These are phyloP conservation scores for Pochonia chlamydosporia DNA, from an alignment of 2,329 filamentous ascomycete species.

Conservation along the genomic window DNA sequence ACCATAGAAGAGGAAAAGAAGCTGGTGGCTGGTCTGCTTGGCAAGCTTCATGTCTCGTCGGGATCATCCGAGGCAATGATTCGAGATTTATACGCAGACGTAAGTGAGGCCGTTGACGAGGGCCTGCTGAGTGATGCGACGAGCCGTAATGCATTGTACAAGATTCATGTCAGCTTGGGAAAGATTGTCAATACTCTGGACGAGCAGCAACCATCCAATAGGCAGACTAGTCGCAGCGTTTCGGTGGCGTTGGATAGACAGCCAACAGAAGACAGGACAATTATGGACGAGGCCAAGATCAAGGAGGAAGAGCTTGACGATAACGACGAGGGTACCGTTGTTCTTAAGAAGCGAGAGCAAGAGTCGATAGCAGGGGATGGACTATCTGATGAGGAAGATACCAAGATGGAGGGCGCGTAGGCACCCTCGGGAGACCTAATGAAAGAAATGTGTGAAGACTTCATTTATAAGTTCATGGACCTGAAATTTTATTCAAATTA, in stretches of 20 bases:
- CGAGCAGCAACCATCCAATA: slow-evolving; percentile 31
- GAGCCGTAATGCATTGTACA: slow-evolving; percentile 59
- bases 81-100: slow-evolving; percentile 50
- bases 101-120: slow-evolving; percentile 58
- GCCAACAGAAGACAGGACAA: slow-evolving; percentile 31
- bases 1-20: slow-evolving; percentile 86
- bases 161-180: slow-evolving; percentile 60
- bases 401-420: slow-evolving; percentile 21
- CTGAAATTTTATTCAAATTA: neutral
- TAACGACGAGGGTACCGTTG: slow-evolving; percentile 26
- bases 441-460: slow-evolving; percentile 6
- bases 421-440: neutral
- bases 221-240: slow-evolving; percentile 38
- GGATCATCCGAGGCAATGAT: slow-evolving; percentile 55
- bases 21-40: slow-evolving; percentile 67
- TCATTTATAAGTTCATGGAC: neutral
- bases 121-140: slow-evolving; percentile 54
- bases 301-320: slow-evolving; percentile 41
- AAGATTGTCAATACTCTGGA: slow-evolving; percentile 61
- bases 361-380: slow-evolving; percentile 34
- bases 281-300: slow-evolving; percentile 37
- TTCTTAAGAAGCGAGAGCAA: slow-evolving; percentile 24
- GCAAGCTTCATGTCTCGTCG: slow-evolving; percentile 74
- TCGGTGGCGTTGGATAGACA: slow-evolving; percentile 30
- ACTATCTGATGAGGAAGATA: slow-evolving; percentile 34